Percentiles rank a stretch among this genome's conserved stretches.
phyloP scores from a whole-genome alignment of 108 stramenopile species.

The Discostella pseudostelligera region DNA sequence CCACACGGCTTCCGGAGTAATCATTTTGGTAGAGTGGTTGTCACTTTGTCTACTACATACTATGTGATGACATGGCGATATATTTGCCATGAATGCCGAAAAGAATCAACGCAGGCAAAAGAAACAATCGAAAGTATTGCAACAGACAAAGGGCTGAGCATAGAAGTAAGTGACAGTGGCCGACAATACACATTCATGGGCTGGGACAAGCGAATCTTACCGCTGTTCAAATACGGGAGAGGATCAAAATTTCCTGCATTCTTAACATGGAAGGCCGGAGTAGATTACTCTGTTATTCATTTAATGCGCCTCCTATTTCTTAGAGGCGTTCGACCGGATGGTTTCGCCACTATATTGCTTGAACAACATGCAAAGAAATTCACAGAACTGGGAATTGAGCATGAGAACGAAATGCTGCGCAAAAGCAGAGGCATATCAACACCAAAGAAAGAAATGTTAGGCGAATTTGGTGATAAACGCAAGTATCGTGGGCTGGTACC shows the following conservation, averaged over 20 bases:
- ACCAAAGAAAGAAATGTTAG: no score
- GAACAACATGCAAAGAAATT: conserved; percentile 29
- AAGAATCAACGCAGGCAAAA: neutral
- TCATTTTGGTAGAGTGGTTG: conserved; percentile 21
- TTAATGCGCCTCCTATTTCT: conserved; percentile 41
- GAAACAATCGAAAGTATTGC: conserved; percentile 3
- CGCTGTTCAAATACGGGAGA: conserved; percentile 13
- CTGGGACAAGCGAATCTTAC: conserved; percentile 13
- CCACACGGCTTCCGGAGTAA: conserved; percentile 26
- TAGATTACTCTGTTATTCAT: conserved; percentile 27
- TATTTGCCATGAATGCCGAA: conserved; percentile 18
- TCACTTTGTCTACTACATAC: conserved; percentile 21
- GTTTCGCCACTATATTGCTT: conserved; percentile 20
- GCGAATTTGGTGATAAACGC: no score
- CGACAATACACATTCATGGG: conserved; percentile 30
- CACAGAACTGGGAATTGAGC: neutral
- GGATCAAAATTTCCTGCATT: conserved; percentile 35
- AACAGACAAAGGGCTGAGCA: neutral
- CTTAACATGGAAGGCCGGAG: conserved; percentile 27
- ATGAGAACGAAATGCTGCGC: neutral
- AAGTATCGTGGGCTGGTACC: no score
- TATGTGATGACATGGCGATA: conserved; percentile 19
- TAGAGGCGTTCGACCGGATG: conserved; percentile 16
- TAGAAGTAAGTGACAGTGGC: neutral
- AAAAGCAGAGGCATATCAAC: neutral